Base-by-base conservation (phyloP, 2,329 filamentous ascomycete species). In the Lachnellula occidentalis region DNA sequence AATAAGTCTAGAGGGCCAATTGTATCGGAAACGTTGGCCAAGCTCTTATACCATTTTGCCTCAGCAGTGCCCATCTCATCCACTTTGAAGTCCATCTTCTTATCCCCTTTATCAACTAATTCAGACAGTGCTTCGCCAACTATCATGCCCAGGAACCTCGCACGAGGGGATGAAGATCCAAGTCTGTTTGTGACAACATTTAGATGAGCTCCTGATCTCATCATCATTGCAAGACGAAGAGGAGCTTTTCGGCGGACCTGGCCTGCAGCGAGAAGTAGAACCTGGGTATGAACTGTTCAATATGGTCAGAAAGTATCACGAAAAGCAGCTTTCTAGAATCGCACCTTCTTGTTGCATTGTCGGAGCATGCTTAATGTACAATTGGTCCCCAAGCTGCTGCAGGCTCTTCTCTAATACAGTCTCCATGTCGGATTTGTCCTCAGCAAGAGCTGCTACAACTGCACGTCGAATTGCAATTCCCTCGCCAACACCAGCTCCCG, bases 341-440 rank as follows among this genome's bases (percentile, higher is more conserved):
- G 63, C 72, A 88, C 90, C 87, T 79, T 97, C 90, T 78, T 99
- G 94, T 65, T 92, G 88, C 39, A 94, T 67, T n/a, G 88, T 81
- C 5, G 92, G 86, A 0, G 87, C 82, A 70, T 97, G 91, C 55
- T 83, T 88, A 62, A 97, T 90, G 65, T 91, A 95, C 11, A 97
- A 75, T 48, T 87, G 83, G 64, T 96, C 92, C 1, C 90, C 89
- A 69, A 97, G 96, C 48, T 87, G 81, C 39, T 75, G 76, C 48
- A 96, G 73, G 48, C 78, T 81, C 65, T 83, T 89, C 64, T 91
- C 83, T 53, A 92, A 68, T 36, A 88, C 73, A 0, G 68, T 73
- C 5, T 77, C 72, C 2, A 90, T 71, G 19, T 71, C 72, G 1
- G 76, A 76, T 56, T 73, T 78, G 46, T 78, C 74, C 39, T 77